Conservation (phyloP, 2,329 filamentous ascomycete species). For the Aspergillus tanneri region DNA sequence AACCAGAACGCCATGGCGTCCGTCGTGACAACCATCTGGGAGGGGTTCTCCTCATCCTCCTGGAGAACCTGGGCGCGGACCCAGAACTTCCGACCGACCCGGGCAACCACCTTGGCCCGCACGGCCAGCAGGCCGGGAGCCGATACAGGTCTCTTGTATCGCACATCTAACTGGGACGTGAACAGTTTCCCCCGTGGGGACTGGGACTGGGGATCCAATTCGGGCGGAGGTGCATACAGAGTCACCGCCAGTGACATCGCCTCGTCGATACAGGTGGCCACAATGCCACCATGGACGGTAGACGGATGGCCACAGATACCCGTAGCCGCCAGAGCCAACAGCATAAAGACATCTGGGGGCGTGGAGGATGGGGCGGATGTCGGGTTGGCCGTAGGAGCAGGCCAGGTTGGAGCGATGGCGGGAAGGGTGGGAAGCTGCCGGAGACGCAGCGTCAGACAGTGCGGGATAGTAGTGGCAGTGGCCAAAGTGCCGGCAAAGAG, state of each 20-base stretch:
- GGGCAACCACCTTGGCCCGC: conserved; percentile 36
- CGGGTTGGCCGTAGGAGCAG: conserved; percentile 15
- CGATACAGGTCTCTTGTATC: conserved; percentile 39
- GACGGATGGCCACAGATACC: conserved; percentile 42
- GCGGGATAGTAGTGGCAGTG: conserved; percentile 42
- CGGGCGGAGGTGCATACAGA: conserved; percentile 13
- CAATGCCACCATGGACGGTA: conserved; percentile 43
- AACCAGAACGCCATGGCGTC: conserved; percentile 46
- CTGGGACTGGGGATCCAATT: conserved; percentile 22
- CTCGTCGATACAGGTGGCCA: conserved; percentile 46
- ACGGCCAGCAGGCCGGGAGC: conserved; percentile 41
- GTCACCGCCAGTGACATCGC: conserved; percentile 42
- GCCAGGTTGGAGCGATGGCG: conserved; percentile 28
- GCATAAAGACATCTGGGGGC: conserved; percentile 40
- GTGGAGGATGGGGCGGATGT: conserved; percentile 20
- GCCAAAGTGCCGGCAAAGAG: conserved; percentile 43
- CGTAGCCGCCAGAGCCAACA: conserved; percentile 35
- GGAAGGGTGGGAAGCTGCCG: conserved; percentile 26
- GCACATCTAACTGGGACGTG: conserved; percentile 43
- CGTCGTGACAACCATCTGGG: conserved; percentile 35
- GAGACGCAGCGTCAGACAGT: conserved; percentile 40
- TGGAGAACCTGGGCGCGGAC: conserved; percentile 42
- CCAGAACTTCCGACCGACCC: conserved; percentile 43
- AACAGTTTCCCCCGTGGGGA: conserved; percentile 35
- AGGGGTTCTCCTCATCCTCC: conserved; percentile 33